Conservation (phyloP, 1,139 yeast genomes). For the Taphrina sp. region DNA sequence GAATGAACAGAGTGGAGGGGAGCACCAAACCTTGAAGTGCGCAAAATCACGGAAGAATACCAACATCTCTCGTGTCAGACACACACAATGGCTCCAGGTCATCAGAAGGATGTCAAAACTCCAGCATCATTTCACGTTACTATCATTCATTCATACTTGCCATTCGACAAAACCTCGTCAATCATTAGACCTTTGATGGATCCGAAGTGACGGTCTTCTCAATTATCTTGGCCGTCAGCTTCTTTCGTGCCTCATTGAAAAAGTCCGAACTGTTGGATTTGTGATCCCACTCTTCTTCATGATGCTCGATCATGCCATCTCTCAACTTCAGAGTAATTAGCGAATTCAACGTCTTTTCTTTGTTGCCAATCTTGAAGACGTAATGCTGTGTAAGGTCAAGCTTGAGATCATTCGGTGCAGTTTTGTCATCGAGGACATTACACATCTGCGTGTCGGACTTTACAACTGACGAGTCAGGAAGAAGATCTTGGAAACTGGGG, state of each 20-base stretch:
- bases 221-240: slow-evolving; percentile 19
- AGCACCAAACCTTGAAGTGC: too few relatives aligned
- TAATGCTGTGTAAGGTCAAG: slow-evolving; percentile 29
- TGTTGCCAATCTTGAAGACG: slow-evolving; percentile 27
- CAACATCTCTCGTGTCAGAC: too few relatives aligned
- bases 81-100: too few relatives aligned
- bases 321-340: slow-evolving; percentile 21
- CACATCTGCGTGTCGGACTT: slow-evolving; percentile 27
- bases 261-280: slow-evolving; percentile 12
- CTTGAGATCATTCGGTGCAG: slow-evolving; percentile 13
- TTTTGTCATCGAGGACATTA: slow-evolving; percentile 27
- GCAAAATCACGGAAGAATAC: too few relatives aligned
- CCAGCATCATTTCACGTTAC: too few relatives aligned
- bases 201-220: slow-evolving; percentile 23
- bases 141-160: too few relatives aligned
- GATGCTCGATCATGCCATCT: slow-evolving; percentile 29
- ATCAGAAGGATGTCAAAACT: too few relatives aligned
- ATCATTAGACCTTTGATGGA: slow-evolving; percentile 28
- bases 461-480: not conserved
- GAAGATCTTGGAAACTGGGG: too few relatives aligned
- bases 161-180: too few relatives aligned
- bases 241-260: slow-evolving; percentile 21
- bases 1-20: too few relatives aligned
- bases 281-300: slow-evolving; percentile 32
- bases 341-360: slow-evolving; percentile 26